These are phyloP conservation scores for Metschnikowia cerradonensis DNA, from an alignment of 805 yeast species.

Conservation along the genomic window DNA sequence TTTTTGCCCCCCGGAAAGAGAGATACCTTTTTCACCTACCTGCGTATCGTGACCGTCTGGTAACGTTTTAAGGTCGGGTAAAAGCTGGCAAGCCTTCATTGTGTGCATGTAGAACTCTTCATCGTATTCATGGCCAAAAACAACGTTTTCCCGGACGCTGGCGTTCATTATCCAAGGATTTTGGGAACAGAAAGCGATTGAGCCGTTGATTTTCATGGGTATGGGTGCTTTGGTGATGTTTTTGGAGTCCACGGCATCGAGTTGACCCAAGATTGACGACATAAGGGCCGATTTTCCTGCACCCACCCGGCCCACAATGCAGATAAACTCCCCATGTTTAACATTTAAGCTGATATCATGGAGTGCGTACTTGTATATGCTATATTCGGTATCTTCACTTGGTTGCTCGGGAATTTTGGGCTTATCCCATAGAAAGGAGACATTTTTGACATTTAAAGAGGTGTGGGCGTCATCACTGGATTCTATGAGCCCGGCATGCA, in stretches of 20 bases:
- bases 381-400: slow-evolving; percentile 10
- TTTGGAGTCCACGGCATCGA: slow-evolving; percentile 12
- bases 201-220: slow-evolving; percentile 25
- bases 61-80: slow-evolving; percentile 30
- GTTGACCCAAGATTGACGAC: slow-evolving; percentile 15
- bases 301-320: slow-evolving; percentile 17
- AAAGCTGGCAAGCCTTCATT: slow-evolving; percentile 35
- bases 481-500: slow-evolving; percentile 13
- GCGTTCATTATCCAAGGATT: slow-evolving; percentile 41
- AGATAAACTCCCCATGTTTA: slow-evolving; percentile 13
- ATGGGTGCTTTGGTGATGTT: slow-evolving; percentile 4
- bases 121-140: slow-evolving; percentile 34
- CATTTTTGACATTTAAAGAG: slow-evolving; percentile 6
- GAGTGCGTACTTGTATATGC: slow-evolving; percentile 25
- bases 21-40: slow-evolving; percentile 43
- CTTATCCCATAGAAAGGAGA: slow-evolving; percentile 15
- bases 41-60: slow-evolving; percentile 41
- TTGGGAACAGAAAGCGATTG: slow-evolving; percentile 39
- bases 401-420: background rate
- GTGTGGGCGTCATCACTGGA: slow-evolving; percentile 1
- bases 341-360: slow-evolving; percentile 8
- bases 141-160: slow-evolving; percentile 37
- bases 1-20: slow-evolving; percentile 42
- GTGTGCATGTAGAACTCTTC: slow-evolving; percentile 29
- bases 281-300: slow-evolving; percentile 16